Evolutionary conservation across 768 basidiomycete species (phyloP).

Genomic region (Mycena indigotica): DNA sequence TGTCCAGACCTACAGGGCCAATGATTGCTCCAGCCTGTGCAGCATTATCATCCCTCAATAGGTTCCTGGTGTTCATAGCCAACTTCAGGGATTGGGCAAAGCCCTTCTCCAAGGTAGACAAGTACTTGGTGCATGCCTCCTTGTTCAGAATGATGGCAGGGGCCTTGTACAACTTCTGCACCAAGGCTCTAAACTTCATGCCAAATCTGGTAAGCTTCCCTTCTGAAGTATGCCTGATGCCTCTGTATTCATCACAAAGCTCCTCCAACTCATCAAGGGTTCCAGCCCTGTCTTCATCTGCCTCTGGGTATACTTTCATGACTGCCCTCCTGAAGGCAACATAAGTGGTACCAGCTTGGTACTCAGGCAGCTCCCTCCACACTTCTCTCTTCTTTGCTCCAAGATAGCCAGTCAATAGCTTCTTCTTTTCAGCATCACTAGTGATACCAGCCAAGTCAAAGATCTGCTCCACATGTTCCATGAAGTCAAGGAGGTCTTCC

Average conservation of each 20-base stretch:
- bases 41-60: slow-evolving; percentile 6
- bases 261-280: neutral
- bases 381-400: neutral
- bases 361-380: neutral
- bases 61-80: slow-evolving; percentile 8
- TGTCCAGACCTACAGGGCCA: neutral
- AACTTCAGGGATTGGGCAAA: slow-evolving; percentile 6
- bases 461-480: slow-evolving; percentile 8
- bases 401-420: neutral
- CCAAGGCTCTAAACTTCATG: slow-evolving; percentile 2
- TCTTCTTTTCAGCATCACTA: slow-evolving; percentile 1
- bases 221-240: slow-evolving; percentile 6
- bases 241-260: slow-evolving; percentile 1
- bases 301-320: slow-evolving; percentile 5
- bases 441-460: slow-evolving; percentile 2
- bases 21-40: neutral
- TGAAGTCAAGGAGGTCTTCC: slow-evolving; percentile 5
- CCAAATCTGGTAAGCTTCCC: slow-evolving; percentile 9
- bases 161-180: slow-evolving; percentile 5
- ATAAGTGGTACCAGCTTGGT: neutral
- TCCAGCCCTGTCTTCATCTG: neutral
- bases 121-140: slow-evolving; percentile 5
- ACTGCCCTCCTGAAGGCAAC: neutral
- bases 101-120: slow-evolving; percentile 5
- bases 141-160: slow-evolving; percentile 14